phyloP scores from a whole-genome alignment of 1,284 basidiomycete genomes.

The Cryptococcus depauperatus region DNA sequence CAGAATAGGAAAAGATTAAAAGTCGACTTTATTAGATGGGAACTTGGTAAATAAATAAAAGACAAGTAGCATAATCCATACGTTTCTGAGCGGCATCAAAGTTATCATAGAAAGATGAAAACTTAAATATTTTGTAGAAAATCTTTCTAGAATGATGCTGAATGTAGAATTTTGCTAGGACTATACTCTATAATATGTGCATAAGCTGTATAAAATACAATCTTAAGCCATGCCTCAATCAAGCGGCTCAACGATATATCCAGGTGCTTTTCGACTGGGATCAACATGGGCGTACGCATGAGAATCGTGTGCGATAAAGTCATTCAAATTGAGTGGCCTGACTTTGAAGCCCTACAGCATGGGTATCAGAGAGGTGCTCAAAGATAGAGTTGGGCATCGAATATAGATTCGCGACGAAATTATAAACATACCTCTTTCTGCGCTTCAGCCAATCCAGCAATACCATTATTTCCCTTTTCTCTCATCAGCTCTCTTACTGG shows the following conservation, averaged over 20 bases:
- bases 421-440: conserved; percentile 38
- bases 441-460: conserved; percentile 36
- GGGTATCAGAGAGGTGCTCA: not conserved
- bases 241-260: conserved; percentile 12
- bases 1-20: too few species aligned
- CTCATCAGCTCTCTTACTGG: conserved; percentile 82
- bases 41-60: too few species aligned
- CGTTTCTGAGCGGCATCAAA: too few species aligned
- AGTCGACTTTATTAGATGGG: too few species aligned
- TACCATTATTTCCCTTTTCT: conserved; percentile 48
- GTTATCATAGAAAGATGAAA: too few species aligned
- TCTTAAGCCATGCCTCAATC: not conserved
- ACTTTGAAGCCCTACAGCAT: conserved; percentile 60
- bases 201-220: too few species aligned
- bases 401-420: too few species aligned
- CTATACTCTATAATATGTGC: too few species aligned
- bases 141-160: too few species aligned
- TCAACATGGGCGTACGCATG: conserved; percentile 43
- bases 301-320: conserved; percentile 60
- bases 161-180: too few species aligned
- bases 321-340: conserved; percentile 59
- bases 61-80: too few species aligned
- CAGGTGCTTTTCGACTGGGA: conserved; percentile 22
- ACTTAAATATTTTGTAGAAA: too few species aligned
- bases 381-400: not conserved